Evolutionary conservation across 805 yeast species (phyloP).

Genomic region (Candida vartiovaarae): DNA sequence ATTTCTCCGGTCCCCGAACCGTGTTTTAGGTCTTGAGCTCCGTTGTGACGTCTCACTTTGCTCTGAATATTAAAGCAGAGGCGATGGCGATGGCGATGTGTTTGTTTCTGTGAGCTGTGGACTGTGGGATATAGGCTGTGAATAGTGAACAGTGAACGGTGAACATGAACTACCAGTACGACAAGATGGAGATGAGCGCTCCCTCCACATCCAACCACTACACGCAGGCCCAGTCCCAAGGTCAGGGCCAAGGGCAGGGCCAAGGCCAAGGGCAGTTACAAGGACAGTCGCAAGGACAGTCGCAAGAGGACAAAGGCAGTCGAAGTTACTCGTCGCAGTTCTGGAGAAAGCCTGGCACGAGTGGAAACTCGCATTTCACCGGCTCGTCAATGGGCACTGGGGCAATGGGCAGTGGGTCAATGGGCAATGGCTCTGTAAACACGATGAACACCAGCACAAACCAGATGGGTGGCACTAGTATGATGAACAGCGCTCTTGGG

Average conservation of each 20-base stretch:
- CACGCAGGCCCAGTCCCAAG: not conserved
- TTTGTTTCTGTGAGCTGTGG: not conserved
- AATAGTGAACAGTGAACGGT: too few species aligned
- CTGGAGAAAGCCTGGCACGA: constrained; percentile 7
- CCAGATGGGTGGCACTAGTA: not conserved
- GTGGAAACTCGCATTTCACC: not conserved
- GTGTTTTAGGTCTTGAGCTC: not conserved
- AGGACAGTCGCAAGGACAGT: constrained; percentile 7
- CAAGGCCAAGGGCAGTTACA: not conserved
- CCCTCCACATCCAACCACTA: not conserved
- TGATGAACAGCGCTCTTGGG: not conserved
- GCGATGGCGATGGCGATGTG: not conserved
- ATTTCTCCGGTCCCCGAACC: constrained; percentile 6
- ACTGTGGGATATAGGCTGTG: not conserved
- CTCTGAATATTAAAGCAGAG: not conserved
- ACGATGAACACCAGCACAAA: not conserved
- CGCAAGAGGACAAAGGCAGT: constrained; percentile 9
- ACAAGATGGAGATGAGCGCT: not conserved
- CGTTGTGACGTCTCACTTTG: not conserved
- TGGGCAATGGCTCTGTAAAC: not conserved
- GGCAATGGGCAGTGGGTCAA: not conserved
- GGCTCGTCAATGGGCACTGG: too few species aligned
- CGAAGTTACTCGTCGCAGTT: constrained; percentile 5
- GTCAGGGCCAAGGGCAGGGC: too few species aligned
- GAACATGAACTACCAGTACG: too few species aligned